Evolutionary conservation across 108 stramenopile genomes (phyloP).

Genomic region (Aurantiochytrium sp.): DNA sequence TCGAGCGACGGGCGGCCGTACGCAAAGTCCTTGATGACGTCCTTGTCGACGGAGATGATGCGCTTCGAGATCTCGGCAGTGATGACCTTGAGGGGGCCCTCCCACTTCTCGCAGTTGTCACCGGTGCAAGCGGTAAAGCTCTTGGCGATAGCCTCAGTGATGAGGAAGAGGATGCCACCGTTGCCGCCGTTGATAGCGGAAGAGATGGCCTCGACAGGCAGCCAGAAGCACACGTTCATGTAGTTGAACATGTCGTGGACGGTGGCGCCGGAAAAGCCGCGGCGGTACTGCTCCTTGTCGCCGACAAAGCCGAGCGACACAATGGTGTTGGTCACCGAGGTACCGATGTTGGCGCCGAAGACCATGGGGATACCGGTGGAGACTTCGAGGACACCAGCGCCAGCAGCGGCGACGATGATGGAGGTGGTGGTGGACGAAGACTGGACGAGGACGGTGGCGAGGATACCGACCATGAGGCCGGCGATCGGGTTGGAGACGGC

Average conservation of each 20-base stretch:
- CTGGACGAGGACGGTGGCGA: too few relatives aligned
- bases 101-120: too few relatives aligned
- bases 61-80: constrained; percentile 56
- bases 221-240: constrained; percentile 60
- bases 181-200: too few relatives aligned
- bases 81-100: constrained; percentile 65
- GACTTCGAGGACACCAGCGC: too few relatives aligned
- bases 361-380: too few relatives aligned
- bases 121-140: constrained; percentile 14
- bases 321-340: constrained; percentile 72
- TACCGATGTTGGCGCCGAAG: too few relatives aligned
- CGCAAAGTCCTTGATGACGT: too few relatives aligned
- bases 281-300: constrained; percentile 69
- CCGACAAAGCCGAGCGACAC: constrained; percentile 75
- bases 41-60: too few relatives aligned
- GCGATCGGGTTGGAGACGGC: constrained; percentile 65
- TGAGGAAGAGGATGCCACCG: constrained; percentile 42
- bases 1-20: too few relatives aligned
- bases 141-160: constrained; percentile 62
- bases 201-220: constrained; percentile 64
- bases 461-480: too few relatives aligned
- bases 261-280: constrained; percentile 77
- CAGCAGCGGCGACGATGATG: too few relatives aligned
- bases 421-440: too few relatives aligned
- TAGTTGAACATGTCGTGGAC: constrained; percentile 85